Percentiles rank a stretch among this genome's conserved stretches.
Evolutionary conservation across 2,329 filamentous ascomycete genomes (phyloP).

Genomic region (Nigrograna mackinnonii): DNA sequence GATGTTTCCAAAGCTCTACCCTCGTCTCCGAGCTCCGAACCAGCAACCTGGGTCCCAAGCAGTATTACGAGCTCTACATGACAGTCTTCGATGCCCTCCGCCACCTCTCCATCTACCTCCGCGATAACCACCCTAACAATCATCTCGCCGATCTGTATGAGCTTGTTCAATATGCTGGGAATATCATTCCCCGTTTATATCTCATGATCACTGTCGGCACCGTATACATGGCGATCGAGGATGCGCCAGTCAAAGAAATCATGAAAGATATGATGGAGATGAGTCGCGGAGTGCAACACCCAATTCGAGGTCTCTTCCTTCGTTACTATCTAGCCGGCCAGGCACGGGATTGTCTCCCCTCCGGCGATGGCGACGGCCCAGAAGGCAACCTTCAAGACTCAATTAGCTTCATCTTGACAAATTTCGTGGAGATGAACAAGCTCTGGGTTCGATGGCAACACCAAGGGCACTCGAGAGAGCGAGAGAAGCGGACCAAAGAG

Average conservation of each 20-base stretch:
- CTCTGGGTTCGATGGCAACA: slow-evolving; percentile 97
- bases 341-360: slow-evolving; percentile 84
- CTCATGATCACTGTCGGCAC: slow-evolving; percentile 99
- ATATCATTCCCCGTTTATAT: slow-evolving; percentile 94
- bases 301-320: slow-evolving; percentile 90
- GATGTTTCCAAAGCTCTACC: slow-evolving; percentile 70
- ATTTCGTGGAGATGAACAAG: slow-evolving; percentile 99
- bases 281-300: slow-evolving; percentile 96
- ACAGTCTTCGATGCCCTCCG: slow-evolving; percentile 96
- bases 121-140: slow-evolving; percentile 96
- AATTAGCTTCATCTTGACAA: slow-evolving; percentile 96
- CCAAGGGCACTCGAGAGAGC: slow-evolving; percentile 92
- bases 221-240: slow-evolving; percentile 97
- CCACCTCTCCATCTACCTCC: slow-evolving; percentile 93
- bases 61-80: slow-evolving; percentile 99
- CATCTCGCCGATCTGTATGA: slow-evolving; percentile 98
- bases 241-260: slow-evolving; percentile 98
- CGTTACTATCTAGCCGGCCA: slow-evolving; percentile 96
- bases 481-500: slow-evolving; percentile 91
- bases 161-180: slow-evolving; percentile 96
- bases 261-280: slow-evolving; percentile 99
- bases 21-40: slow-evolving; percentile 98
- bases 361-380: slow-evolving; percentile 81
- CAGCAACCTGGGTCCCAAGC: slow-evolving; percentile 95
- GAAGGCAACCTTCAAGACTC: slow-evolving; percentile 97